Base-by-base conservation (phyloP, 139 green algal genomes). In the Pseudopediastrum boryanum region DNA sequence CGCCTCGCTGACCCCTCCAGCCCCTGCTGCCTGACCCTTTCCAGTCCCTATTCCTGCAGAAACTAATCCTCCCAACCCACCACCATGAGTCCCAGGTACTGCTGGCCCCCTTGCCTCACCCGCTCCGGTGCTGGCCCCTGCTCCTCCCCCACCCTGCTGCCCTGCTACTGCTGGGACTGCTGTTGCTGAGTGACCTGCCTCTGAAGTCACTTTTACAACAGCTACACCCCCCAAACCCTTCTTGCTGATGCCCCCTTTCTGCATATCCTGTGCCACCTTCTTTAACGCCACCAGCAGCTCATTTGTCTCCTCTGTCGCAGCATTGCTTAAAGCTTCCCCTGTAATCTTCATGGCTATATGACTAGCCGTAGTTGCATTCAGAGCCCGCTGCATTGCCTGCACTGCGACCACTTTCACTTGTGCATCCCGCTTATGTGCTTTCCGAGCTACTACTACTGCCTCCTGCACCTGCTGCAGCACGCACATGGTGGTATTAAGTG, bases 301-400 rank as follows among this genome's bases (percentile, higher is more conserved):
- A 42, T 63, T 75, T 0, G 80, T 88, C 71, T 90, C 83, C 46
- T 81, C 76, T 23, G 51, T 80, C 16, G 83, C 87, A 5, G 71
- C 83, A 6, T 77, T 44, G 31, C 64, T 19, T 52, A 90, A 62
- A 3, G 85, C 85, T 43, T 88, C 81, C 1, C 42, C 50, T 21
- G 81, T 92, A 6, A 90, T 61, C 23, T 66, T 50, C 63, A 90
- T 75, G 16, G 85, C 87, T 36, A 88, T 46, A 2, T 71, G 46
- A n/a, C 69, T 85, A 13, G 72, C 82, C 54, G 78, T 72, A 48
- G 87, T 90, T 41, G 85, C 83, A 67, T 92, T 89, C 21, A 92
- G 78, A 0, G 87, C 87, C 4, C 76, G 61, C 62, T 83, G 74
- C 83, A 90, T 85, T 54, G 52, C 51, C 43, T 52, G n/a, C 3